Evolutionary conservation across 306 rosid species (phyloP).

Genomic region (Vigna hirtella): DNA sequence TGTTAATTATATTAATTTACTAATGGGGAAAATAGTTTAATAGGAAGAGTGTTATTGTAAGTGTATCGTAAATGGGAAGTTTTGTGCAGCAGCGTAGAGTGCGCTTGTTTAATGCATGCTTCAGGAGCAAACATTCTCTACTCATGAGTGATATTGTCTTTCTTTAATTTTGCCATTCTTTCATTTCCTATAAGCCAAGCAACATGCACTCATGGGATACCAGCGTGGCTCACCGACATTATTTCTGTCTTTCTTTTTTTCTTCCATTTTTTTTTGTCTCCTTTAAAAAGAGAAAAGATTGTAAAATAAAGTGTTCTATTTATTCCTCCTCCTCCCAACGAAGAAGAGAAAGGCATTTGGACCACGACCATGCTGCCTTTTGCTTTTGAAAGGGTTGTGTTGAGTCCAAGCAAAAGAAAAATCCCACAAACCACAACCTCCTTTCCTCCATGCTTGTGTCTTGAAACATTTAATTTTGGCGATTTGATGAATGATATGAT

Average conservation of each 20-base stretch:
- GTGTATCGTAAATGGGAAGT: conserved; percentile 31
- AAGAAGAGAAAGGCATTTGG: conserved; percentile 5
- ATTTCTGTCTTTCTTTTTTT: conserved; percentile 16
- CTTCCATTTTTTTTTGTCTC: neutral
- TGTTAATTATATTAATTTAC: conserved; percentile 13
- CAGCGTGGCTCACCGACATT: conserved; percentile 45
- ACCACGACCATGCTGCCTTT: neutral
- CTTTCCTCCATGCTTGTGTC: neutral
- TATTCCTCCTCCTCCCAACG: neutral
- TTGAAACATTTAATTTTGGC: neutral
- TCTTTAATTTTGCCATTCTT: conserved; percentile 24
- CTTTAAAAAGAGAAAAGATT: neutral
- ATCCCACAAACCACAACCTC: neutral
- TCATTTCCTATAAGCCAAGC: conserved; percentile 17
- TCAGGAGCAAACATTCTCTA: conserved; percentile 63
- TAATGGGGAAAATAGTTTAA: conserved; percentile 33
- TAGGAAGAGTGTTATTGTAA: neutral
- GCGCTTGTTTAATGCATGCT: conserved; percentile 44
- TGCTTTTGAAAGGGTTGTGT: conserved; percentile 7
- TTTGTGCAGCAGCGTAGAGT: conserved; percentile 41
- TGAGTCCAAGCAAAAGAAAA: conserved; percentile 1
- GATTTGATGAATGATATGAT: neutral
- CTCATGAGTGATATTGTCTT: conserved; percentile 34
- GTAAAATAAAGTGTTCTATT: neutral
- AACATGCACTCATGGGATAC: conserved; percentile 39